Base-by-base conservation (phyloP, 495 filamentous ascomycete genomes). In the Delitschia confertaspora region DNA sequence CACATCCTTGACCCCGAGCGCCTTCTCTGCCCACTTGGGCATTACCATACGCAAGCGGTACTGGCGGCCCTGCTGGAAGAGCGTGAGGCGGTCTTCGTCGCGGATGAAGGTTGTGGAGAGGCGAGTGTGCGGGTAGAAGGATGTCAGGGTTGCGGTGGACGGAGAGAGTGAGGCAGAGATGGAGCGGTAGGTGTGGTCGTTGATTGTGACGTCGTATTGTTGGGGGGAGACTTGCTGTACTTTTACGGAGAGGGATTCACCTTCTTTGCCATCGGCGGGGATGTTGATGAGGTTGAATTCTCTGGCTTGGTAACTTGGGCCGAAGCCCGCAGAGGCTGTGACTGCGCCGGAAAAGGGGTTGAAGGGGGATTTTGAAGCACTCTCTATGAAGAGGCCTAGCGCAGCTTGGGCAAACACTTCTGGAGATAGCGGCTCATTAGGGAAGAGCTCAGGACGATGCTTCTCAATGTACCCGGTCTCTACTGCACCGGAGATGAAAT, bases 401-500 rank as follows among this genome's bases (percentile, higher is more conserved):
- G 87, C 93, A 10, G 85, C 85, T 60, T 98, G 91, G 5, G 78
- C 81, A 40, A 82, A 85, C 6, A 60, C 48, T 47, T 64, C 63
- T 4, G 48, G 49, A 22, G 32, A 24, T 0, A 54, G 36, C 2
- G 33, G 29, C 22, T 54, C 48, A 7, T 29, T 33, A 3, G 36
- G 44, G 47, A 68, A 68, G 7, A 68, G 62, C 45, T 87, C 82
- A 11, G 78, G 73, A 39, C 71, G 75, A 61, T 93, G 80, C 57
- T 93, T 94, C 30, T 82, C 78, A 51, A 98, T 96, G 60, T 91
- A 99, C 4, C 91, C 91, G 0, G 91, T 96, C 59, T 99, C 93
- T 5, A 98, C 87, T 8, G 88, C 78, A 8, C 88, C 91, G 14
- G 78, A 73, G 51, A 93, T 75, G 54, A 96, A 98, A 29, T 78